phyloP scores from a whole-genome alignment of 2,329 filamentous ascomycete genomes.

The Lomentospora prolificans region DNA sequence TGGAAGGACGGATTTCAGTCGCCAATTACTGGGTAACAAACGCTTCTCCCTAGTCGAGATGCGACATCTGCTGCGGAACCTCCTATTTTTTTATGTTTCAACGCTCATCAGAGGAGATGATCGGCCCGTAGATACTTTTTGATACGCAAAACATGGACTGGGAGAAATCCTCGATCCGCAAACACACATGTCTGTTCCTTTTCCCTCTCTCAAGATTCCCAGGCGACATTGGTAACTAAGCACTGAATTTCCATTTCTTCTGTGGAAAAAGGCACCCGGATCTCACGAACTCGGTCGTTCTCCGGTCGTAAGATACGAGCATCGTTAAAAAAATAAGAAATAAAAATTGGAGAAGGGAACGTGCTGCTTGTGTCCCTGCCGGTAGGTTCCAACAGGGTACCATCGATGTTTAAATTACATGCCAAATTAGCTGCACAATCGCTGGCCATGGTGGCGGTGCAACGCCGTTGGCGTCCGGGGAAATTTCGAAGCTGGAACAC shows the following conservation, averaged over 20 bases:
- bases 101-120: background rate
- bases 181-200: background rate
- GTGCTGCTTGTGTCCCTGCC: background rate
- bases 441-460: background rate
- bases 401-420: background rate
- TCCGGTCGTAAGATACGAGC: background rate
- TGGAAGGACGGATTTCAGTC: background rate
- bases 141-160: background rate
- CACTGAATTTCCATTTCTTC: too few species aligned
- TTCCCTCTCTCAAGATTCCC: too few species aligned
- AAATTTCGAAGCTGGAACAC: background rate
- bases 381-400: background rate
- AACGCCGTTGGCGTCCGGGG: background rate
- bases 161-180: background rate
- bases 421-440: constrained; percentile 1
- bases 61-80: background rate
- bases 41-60: background rate
- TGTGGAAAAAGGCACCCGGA: background rate
- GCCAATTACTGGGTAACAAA: background rate
- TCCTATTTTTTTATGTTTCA: background rate
- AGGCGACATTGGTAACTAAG: too few species aligned
- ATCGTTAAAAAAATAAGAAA: too few species aligned
- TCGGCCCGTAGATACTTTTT: background rate
- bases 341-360: too few species aligned
- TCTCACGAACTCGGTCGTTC: background rate